Conservation (phyloP, 352 stramenopile genomes). For the Phytophthora fragariae region DNA sequence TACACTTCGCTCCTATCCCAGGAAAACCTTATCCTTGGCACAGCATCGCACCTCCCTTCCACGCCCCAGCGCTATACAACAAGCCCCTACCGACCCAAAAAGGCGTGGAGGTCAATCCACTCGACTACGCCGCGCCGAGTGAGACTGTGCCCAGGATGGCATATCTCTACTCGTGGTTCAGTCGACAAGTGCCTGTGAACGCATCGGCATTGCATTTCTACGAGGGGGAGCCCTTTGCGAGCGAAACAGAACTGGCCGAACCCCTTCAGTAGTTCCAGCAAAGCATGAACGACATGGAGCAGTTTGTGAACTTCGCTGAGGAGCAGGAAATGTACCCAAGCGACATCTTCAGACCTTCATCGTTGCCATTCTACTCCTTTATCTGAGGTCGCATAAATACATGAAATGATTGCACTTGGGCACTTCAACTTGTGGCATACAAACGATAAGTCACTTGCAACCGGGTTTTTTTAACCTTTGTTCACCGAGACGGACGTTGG, state of each 20-base stretch:
- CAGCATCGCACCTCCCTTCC: constrained; percentile 38
- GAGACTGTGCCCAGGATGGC: constrained; percentile 31
- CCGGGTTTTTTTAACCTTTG: too few relatives aligned
- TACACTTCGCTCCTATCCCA: too few relatives aligned
- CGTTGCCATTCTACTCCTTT: constrained; percentile 43
- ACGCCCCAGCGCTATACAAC: constrained; percentile 41
- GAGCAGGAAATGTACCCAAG: constrained; percentile 90
- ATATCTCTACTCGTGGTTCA: constrained; percentile 43
- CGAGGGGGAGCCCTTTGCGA: constrained; percentile 34
- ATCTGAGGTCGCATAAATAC: constrained; percentile 18
- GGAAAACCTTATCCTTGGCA: constrained; percentile 17
- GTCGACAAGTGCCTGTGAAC: constrained; percentile 31
- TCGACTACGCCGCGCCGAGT: constrained; percentile 55
- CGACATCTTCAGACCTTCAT: constrained; percentile 41
- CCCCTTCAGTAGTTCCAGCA: constrained; percentile 41
- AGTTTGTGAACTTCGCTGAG: constrained; percentile 75
- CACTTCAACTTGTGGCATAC: too few relatives aligned
- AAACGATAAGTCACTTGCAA: too few relatives aligned
- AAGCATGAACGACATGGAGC: constrained; percentile 39
- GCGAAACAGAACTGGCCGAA: constrained; percentile 19
- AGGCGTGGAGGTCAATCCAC: constrained; percentile 34
- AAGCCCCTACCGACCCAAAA: constrained; percentile 40
- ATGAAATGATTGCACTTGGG: not conserved
- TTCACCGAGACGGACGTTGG: not conserved
- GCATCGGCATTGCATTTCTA: constrained; percentile 30